phyloP scores from a whole-genome alignment of 1,139 yeast species.

The Kazachstania sp. region DNA sequence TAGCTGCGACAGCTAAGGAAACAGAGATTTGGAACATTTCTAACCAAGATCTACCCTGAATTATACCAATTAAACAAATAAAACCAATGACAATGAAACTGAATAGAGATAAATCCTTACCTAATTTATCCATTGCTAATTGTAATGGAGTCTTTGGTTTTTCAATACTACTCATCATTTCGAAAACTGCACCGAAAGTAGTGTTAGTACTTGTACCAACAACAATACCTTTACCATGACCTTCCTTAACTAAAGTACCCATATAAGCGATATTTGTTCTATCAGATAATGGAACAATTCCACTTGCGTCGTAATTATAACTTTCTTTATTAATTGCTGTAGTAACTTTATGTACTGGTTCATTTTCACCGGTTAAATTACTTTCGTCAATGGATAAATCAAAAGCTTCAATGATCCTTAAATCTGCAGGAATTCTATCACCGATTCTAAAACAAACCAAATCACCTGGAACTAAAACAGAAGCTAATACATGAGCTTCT shows the following conservation, averaged over 20 bases:
- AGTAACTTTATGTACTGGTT: slow-evolving; percentile 61
- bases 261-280: slow-evolving; percentile 76
- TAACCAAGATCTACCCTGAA: slow-evolving; percentile 89
- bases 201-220: slow-evolving; percentile 81
- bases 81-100: slow-evolving; percentile 81
- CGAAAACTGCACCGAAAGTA: slow-evolving; percentile 83
- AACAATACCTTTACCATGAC: slow-evolving; percentile 86
- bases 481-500: slow-evolving; percentile 71
- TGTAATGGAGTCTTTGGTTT: slow-evolving; percentile 96
- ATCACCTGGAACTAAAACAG: slow-evolving; percentile 88
- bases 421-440: slow-evolving; percentile 91
- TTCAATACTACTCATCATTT: slow-evolving; percentile 88
- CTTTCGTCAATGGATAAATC: slow-evolving; percentile 83
- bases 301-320: slow-evolving; percentile 25
- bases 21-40: slow-evolving; percentile 97
- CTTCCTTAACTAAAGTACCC: slow-evolving; percentile 95
- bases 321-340: slow-evolving; percentile 33
- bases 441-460: slow-evolving; percentile 82
- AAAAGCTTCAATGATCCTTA: slow-evolving; percentile 66
- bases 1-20: slow-evolving; percentile 96
- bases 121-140: slow-evolving; percentile 87
- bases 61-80: slow-evolving; percentile 75
- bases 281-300: slow-evolving; percentile 48
- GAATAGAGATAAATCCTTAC: slow-evolving; percentile 75
- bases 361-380: slow-evolving; percentile 88